These are phyloP conservation scores for Heracleum sosnowskyi DNA, from an alignment of 129 eudicot species.

Conservation along the genomic window DNA sequence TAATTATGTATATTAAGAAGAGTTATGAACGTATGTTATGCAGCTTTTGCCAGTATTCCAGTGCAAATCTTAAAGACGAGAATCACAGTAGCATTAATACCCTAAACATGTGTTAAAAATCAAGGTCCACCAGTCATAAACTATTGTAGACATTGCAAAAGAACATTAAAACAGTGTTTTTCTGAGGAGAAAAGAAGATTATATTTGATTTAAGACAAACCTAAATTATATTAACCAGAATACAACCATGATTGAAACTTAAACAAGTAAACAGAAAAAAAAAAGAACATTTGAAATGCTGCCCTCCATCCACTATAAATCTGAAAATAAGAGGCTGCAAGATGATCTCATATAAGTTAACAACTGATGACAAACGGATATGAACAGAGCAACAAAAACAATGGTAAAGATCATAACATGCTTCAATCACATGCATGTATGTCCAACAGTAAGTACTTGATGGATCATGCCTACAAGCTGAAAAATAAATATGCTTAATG, in stretches of 20 bases:
- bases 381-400: background rate
- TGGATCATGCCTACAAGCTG: background rate
- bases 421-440: background rate
- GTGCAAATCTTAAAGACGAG: background rate
- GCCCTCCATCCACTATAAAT: background rate
- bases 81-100: background rate
- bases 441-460: background rate
- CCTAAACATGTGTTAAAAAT: background rate
- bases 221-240: background rate
- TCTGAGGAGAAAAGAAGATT: background rate
- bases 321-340: background rate
- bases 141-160: background rate
- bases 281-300: background rate
- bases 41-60: background rate
- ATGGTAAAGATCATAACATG: background rate
- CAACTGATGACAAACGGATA: background rate
- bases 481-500: background rate
- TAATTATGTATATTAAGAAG: slow-evolving; percentile 1
- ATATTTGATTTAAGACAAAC: background rate
- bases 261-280: background rate
- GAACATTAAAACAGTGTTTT: background rate
- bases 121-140: background rate
- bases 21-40: background rate
- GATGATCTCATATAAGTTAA: background rate
- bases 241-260: background rate